Evolutionary conservation across 2,329 filamentous ascomycete species (phyloP).

Genomic region (Elsinoe ampelina): DNA sequence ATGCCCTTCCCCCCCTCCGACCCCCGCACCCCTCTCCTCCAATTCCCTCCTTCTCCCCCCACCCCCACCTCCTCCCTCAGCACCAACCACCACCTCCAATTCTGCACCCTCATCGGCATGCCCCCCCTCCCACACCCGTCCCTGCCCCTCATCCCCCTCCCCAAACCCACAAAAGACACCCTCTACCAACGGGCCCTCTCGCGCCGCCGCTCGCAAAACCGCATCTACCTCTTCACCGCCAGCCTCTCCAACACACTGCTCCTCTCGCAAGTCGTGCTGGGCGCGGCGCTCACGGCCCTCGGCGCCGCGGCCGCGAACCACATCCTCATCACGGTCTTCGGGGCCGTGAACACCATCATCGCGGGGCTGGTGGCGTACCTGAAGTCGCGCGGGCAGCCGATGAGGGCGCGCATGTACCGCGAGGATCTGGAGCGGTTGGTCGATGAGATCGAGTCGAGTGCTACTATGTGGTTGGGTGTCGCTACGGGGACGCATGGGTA

Average conservation of each 20-base stretch:
- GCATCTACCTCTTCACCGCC: conserved; percentile 30
- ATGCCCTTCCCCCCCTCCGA: conserved; percentile 13
- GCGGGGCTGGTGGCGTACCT: conserved; percentile 34
- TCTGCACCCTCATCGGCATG: conserved; percentile 31
- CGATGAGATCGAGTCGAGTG: conserved; percentile 34
- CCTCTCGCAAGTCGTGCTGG: conserved; percentile 32
- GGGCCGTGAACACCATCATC: conserved; percentile 34
- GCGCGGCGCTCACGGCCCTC: conserved; percentile 32
- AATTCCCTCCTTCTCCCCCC: conserved; percentile 17
- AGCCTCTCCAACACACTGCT: conserved; percentile 30
- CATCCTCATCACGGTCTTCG: conserved; percentile 32
- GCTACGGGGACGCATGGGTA: conserved; percentile 35
- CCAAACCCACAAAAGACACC: conserved; percentile 23
- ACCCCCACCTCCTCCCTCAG: conserved; percentile 4
- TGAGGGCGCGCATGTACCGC: conserved; percentile 33
- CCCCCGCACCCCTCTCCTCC: conserved; percentile 23
- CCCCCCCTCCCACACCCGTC: conserved; percentile 25
- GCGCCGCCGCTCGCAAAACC: conserved; percentile 25
- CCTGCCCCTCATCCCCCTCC: conserved; percentile 14
- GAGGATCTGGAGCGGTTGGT: conserved; percentile 34
- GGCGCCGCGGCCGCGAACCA: conserved; percentile 29
- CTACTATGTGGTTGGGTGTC: conserved; percentile 37
- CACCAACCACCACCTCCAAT: conserved; percentile 27
- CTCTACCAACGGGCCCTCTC: conserved; percentile 30
- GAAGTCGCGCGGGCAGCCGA: conserved; percentile 32